Evolutionary conservation across 208 protist species (phyloP), one percentile per base, ranked within the genome.

Genomic region (Crithidia mellificae): DNA sequence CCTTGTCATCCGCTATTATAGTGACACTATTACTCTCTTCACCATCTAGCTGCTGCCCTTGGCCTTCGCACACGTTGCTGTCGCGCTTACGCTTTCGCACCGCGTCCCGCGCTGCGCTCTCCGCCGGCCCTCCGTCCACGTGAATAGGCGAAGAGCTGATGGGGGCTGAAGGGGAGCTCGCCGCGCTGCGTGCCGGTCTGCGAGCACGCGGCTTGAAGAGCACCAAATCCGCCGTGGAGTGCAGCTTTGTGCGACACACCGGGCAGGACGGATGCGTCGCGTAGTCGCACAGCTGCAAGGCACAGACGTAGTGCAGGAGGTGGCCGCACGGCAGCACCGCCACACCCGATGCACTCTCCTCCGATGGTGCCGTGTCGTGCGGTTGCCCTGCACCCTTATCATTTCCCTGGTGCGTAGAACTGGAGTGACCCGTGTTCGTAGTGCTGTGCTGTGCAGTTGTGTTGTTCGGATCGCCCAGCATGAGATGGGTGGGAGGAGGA

Each of bases 281-380:
- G 71, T 86, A 89, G 64, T 91, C 83, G 55, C 73, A 82, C 27
- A 92, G 70, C 58, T 93, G 90, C n/a, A 83, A 53, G 27, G 78
- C 81, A 49, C 90, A 95, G 6, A 80, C 36, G 53, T 77, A 87
- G 70, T 95, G 90, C 43, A 93, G 58, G 22, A 93, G 65, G 65
- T 95, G 90, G 0, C 90, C 90, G 64, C 90, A 95, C n/a, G 67
- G 52, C 8, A 80, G 58, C 63, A 84, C 58, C 52, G 59, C 74
- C 19, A 77, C 61, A 12, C 52, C 46, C 1, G 50, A 70, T 12
- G 52, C 68, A n/a, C 52, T 66, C 50, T 69, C 69, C n/a, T 54
- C 69, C 1, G 36, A 22, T n/a, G n/a, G 15, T 49, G 8, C 15
- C 43, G n/a, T n/a, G n/a, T 20, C 15, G 43, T 17, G 19, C 19